Conservation (phyloP, 371 early-diverging fungal genomes). For the Dichotomocladium elegans region DNA sequence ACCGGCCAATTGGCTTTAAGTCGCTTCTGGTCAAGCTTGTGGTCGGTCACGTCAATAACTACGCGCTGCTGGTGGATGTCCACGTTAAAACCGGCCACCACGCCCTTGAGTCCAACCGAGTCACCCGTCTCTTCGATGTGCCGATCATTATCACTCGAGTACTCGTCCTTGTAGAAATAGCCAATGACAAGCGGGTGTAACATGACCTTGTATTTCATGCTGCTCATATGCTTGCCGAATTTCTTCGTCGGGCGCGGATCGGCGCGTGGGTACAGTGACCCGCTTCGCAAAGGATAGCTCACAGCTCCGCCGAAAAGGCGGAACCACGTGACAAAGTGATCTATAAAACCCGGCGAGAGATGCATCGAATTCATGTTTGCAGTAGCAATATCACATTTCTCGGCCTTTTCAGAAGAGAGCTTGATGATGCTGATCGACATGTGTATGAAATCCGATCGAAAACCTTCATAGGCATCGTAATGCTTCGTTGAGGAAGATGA, state of each 20-base stretch:
- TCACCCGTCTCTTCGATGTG: slow-evolving; percentile 29
- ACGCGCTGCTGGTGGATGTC: slow-evolving; percentile 49
- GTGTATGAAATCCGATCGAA: slow-evolving; percentile 61
- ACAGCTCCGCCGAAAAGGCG: slow-evolving; percentile 43
- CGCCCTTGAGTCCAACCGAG: slow-evolving; percentile 41
- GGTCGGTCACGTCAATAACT: slow-evolving; percentile 18
- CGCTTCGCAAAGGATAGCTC: slow-evolving; percentile 41
- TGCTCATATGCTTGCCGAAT: slow-evolving; percentile 39
- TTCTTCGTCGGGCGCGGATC: slow-evolving; percentile 26
- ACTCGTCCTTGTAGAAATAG: slow-evolving; percentile 39
- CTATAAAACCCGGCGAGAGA: slow-evolving; percentile 38
- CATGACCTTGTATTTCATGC: slow-evolving; percentile 46
- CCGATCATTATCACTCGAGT: slow-evolving; percentile 5
- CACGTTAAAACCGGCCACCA: slow-evolving; percentile 35
- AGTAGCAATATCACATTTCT: slow-evolving; percentile 14
- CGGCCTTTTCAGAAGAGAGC: slow-evolving; percentile 8
- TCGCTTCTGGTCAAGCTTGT: slow-evolving; percentile 30
- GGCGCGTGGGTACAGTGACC: slow-evolving; percentile 28
- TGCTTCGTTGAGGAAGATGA: too few species aligned
- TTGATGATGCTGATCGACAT: slow-evolving; percentile 51
- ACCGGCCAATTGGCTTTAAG: slow-evolving; percentile 47
- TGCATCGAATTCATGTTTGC: slow-evolving; percentile 41
- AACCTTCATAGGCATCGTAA: slow-evolving; percentile 65
- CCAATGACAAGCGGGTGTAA: slow-evolving; percentile 36
- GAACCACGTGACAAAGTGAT: slow-evolving; percentile 36